A percentile compares a stretch with the other conserved stretches of the same genome.
Conservation (phyloP, 2,329 filamentous ascomycete species). For the Cercospora canescens region DNA sequence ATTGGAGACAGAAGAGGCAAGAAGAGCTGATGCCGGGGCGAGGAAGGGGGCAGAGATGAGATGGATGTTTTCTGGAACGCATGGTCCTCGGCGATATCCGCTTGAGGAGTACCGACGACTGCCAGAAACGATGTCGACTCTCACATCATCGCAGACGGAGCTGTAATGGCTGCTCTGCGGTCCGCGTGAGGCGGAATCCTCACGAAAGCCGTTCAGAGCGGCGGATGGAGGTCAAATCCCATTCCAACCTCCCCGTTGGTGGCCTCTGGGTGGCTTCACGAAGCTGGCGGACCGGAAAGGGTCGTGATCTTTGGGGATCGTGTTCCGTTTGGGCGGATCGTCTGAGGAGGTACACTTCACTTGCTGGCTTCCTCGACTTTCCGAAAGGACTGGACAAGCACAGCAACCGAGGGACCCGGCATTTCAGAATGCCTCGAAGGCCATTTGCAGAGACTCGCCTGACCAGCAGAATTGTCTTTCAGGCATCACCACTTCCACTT, state of each 20-base stretch:
- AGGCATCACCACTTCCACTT: no score
- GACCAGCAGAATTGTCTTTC: no score
- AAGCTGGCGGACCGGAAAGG: slow-evolving; percentile 13
- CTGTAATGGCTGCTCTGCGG: slow-evolving; percentile 4
- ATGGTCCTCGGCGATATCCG: not conserved
- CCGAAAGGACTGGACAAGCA: not conserved
- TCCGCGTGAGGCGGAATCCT: not conserved
- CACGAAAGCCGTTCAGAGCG: slow-evolving; percentile 6
- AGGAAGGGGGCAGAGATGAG: not conserved
- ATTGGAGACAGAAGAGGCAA: not conserved
- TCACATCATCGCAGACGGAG: not conserved
- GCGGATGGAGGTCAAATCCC: slow-evolving; percentile 4
- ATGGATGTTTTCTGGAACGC: not conserved
- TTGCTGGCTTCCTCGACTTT: not conserved
- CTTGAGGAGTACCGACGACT: not conserved
- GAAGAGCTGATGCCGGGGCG: slow-evolving; percentile 4
- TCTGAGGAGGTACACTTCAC: not conserved
- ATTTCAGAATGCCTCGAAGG: no score
- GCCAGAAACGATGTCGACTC: not conserved
- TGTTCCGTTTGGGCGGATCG: not conserved
- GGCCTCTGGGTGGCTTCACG: slow-evolving; percentile 11
- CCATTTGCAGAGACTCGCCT: no score
- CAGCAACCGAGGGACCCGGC: not conserved
- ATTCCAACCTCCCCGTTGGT: slow-evolving; percentile 13
- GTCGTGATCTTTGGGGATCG: slow-evolving; percentile 4